Evolutionary conservation across 352 stramenopile genomes (phyloP).

Genomic region (Phytopythium delawarense): DNA sequence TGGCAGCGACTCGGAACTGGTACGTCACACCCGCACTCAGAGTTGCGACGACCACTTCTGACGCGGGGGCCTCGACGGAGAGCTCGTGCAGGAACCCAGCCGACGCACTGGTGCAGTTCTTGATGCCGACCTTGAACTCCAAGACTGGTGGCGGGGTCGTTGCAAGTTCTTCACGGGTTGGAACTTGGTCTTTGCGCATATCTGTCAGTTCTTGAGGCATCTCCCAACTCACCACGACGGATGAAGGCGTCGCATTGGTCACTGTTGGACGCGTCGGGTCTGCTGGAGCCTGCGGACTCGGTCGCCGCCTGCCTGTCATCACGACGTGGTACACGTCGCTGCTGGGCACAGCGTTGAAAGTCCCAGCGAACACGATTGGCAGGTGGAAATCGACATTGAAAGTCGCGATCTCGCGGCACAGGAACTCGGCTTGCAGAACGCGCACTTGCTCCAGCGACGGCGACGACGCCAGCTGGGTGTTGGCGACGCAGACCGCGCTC

Average conservation of each 20-base stretch:
- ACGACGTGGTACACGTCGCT: slow-evolving; percentile 83
- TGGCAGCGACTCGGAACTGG: slow-evolving; percentile 78
- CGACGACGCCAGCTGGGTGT: slow-evolving; percentile 34
- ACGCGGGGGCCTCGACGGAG: slow-evolving; percentile 16
- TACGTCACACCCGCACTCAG: slow-evolving; percentile 78
- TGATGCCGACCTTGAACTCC: slow-evolving; percentile 55
- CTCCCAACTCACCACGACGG: slow-evolving; percentile 48
- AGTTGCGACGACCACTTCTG: slow-evolving; percentile 38
- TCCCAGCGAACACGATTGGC: slow-evolving; percentile 74
- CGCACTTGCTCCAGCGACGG: slow-evolving; percentile 49
- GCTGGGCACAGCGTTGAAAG: slow-evolving; percentile 76
- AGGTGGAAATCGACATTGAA: slow-evolving; percentile 87
- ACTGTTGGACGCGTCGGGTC: slow-evolving; percentile 32
- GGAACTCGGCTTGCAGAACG: slow-evolving; percentile 60
- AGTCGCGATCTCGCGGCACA: slow-evolving; percentile 54
- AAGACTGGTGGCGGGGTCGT: slow-evolving; percentile 15
- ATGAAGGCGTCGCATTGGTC: slow-evolving; percentile 35
- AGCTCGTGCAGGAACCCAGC: slow-evolving; percentile 59
- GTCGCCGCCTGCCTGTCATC: slow-evolving; percentile 47
- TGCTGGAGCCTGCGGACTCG: slow-evolving; percentile 33
- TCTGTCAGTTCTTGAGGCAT: slow-evolving; percentile 9
- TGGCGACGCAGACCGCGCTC: slow-evolving; percentile 64
- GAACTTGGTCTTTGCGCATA: slow-evolving; percentile 11
- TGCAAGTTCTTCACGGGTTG: background rate
- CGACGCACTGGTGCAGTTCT: slow-evolving; percentile 51